Percentiles rank a stretch among this genome's conserved stretches.
Conservation (phyloP, 1,139 yeast species). For the Ashbya aceris region DNA sequence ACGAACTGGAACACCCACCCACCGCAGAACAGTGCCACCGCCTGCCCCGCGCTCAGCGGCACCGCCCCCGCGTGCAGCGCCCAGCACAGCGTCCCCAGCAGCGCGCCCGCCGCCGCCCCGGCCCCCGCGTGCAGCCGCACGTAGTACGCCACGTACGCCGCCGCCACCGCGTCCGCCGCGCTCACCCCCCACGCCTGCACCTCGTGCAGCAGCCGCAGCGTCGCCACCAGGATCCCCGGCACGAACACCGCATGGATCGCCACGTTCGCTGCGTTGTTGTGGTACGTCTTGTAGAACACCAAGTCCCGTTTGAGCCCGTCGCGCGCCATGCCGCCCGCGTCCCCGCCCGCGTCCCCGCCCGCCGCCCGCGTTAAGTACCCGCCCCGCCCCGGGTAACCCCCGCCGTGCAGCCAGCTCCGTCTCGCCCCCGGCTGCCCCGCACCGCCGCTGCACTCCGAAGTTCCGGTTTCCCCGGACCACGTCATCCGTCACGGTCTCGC, state of each 20-base stretch:
- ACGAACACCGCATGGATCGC: constrained; percentile 70
- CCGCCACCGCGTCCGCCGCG: constrained; percentile 27
- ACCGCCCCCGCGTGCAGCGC: constrained; percentile 10
- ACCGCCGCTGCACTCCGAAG: too few species aligned
- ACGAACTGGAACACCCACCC: constrained; percentile 84
- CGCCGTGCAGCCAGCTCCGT: too few species aligned
- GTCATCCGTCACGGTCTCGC: too few species aligned
- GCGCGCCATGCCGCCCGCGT: neutral
- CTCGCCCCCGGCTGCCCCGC: too few species aligned
- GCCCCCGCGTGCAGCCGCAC: constrained; percentile 33
- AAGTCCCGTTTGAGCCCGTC: constrained; percentile 27
- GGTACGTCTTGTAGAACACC: constrained; percentile 78
- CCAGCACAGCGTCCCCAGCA: constrained; percentile 26
- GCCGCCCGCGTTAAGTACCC: too few species aligned
- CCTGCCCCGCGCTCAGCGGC: constrained; percentile 10
- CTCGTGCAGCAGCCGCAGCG: constrained; percentile 37
- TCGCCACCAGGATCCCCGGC: constrained; percentile 60
- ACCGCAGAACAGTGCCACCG: constrained; percentile 36
- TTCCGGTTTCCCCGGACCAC: too few species aligned
- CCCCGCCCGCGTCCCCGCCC: too few species aligned
- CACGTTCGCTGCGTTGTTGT: constrained; percentile 60
- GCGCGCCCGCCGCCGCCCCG: constrained; percentile 36
- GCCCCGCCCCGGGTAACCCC: too few species aligned
- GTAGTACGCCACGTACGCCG: constrained; percentile 38
- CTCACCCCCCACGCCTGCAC: constrained; percentile 29